A percentile compares a stretch with the other conserved stretches of the same genome.
Conservation (phyloP, 345 rosid genomes). For the Populus simonii region DNA sequence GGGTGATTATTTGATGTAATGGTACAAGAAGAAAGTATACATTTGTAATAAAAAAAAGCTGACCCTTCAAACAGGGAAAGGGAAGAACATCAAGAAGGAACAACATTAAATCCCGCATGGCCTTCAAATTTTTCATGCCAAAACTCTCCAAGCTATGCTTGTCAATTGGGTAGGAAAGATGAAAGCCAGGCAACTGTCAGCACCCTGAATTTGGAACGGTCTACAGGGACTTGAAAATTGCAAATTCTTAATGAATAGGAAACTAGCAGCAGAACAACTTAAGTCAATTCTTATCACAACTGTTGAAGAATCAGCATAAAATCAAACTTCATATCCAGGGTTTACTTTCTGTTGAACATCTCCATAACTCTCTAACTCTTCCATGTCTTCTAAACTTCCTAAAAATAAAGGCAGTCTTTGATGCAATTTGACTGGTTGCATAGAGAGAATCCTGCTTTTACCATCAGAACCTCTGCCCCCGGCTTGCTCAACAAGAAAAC, state of each 20-base stretch:
- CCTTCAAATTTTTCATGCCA: not conserved
- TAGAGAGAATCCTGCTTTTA: slow-evolving; percentile 60
- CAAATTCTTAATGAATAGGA: not conserved
- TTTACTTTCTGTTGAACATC: slow-evolving; percentile 89
- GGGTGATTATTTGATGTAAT: too few relatives aligned
- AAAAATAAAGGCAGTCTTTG: slow-evolving; percentile 86
- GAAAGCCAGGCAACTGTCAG: not conserved
- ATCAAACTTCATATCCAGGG: slow-evolving; percentile 92
- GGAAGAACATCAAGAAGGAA: not conserved
- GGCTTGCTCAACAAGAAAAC: slow-evolving; percentile 81
- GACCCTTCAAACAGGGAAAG: not conserved
- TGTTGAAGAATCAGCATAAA: not conserved
- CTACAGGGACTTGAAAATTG: not conserved
- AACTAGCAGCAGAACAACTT: not conserved
- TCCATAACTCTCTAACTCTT: slow-evolving; percentile 75
- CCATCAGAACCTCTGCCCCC: slow-evolving; percentile 93
- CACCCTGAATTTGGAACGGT: not conserved
- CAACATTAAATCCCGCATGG: not conserved
- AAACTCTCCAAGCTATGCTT: not conserved
- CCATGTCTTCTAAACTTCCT: slow-evolving; percentile 74
- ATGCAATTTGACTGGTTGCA: slow-evolving; percentile 82
- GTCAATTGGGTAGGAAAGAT: not conserved
- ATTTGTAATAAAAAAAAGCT: not conserved
- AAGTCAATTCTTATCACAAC: not conserved
- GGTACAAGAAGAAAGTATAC: not conserved